Evolutionary conservation across 805 yeast genomes (phyloP).

Genomic region (Candida maesae): DNA sequence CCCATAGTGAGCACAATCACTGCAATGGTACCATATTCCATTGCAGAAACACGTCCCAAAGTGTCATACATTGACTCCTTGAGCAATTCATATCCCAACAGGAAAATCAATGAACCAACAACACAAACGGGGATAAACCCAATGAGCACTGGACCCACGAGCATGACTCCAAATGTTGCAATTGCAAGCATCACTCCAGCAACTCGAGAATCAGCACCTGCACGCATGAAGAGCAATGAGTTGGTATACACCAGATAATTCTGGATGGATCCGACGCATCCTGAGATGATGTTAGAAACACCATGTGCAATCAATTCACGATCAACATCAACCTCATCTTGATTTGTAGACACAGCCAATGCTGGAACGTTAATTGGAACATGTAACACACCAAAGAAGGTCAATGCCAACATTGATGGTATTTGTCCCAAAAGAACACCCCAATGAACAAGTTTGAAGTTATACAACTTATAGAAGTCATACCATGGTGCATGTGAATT

Average conservation of each 20-base stretch:
- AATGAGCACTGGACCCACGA: conserved; percentile 87
- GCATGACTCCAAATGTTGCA: conserved; percentile 78
- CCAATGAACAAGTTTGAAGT: conserved; percentile 75
- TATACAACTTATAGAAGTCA: conserved; percentile 70
- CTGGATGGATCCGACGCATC: conserved; percentile 82
- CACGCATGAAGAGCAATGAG: conserved; percentile 83
- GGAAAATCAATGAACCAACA: conserved; percentile 87
- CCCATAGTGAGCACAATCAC: conserved; percentile 95
- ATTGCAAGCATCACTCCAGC: conserved; percentile 88
- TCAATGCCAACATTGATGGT: conserved; percentile 93
- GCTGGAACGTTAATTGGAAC: conserved; percentile 99
- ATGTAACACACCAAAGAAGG: conserved; percentile 92
- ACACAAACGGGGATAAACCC: conserved; percentile 95
- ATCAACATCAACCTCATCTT: conserved; percentile 83
- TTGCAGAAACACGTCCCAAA: conserved; percentile 62
- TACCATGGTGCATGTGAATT: conserved; percentile 76
- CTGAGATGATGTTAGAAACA: conserved; percentile 80
- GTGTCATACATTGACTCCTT: conserved; percentile 88
- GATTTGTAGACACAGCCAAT: conserved; percentile 81
- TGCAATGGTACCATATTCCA: conserved; percentile 81
- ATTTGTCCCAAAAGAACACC: conserved; percentile 57
- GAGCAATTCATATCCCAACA: conserved; percentile 85
- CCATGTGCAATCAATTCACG: conserved; percentile 95
- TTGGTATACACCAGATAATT: conserved; percentile 95
- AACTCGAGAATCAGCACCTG: conserved; percentile 87